A percentile compares a stretch with the other conserved stretches of the same genome.
Conservation (phyloP, 257 asterid genomes). For the Jacaranda copaia region DNA sequence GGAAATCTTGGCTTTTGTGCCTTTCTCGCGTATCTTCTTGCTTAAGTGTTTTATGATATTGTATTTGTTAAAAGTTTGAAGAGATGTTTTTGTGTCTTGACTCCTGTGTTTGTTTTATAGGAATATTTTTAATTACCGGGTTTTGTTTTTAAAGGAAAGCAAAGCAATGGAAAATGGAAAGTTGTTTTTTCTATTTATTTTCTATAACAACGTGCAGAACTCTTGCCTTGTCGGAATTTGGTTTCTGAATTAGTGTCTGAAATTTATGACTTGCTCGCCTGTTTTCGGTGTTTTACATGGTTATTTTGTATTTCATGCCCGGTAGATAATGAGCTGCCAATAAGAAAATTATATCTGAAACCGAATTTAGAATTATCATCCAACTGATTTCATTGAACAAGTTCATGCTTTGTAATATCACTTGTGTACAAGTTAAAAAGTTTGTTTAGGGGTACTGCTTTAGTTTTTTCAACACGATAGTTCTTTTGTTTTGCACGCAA, state of each 20-base stretch:
- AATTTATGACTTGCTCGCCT: not conserved
- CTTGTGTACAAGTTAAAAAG: not conserved
- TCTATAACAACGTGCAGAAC: not conserved
- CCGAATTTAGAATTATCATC: not conserved
- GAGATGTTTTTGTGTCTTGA: no score
- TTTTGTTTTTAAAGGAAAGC: not conserved
- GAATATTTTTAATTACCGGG: not conserved
- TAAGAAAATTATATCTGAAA: not conserved
- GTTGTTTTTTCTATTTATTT: not conserved
- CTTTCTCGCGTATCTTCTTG: not conserved
- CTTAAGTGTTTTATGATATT: not conserved
- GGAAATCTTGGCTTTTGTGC: not conserved
- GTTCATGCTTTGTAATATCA: not conserved
- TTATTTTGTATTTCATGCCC: not conserved
- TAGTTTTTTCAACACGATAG: not conserved
- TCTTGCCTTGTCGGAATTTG: not conserved
- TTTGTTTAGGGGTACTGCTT: not conserved
- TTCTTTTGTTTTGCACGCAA: no score
- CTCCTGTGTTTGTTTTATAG: no score
- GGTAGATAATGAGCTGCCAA: not conserved
- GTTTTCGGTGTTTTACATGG: not conserved
- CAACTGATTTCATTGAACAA: not conserved
- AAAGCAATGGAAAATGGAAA: not conserved
- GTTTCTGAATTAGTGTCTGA: not conserved
- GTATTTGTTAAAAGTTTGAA: not conserved